A percentile compares a stretch with the other conserved stretches of the same genome.
Conservation (phyloP, 306 rosid genomes). For the Pyrus betulifolia region DNA sequence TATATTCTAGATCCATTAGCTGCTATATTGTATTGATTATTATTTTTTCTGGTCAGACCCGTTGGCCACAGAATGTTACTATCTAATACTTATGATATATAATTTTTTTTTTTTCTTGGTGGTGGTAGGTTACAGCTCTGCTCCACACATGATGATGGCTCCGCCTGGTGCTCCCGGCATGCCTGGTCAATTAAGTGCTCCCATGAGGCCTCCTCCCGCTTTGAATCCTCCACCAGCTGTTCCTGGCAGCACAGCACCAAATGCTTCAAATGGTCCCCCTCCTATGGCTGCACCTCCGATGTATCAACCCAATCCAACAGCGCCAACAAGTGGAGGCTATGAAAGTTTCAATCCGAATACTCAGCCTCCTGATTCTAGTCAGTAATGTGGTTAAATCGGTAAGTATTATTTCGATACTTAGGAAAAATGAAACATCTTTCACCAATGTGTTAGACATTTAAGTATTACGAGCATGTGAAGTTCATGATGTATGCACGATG, state of each 20-base stretch:
- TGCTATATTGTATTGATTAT: background rate
- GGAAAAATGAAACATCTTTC: background rate
- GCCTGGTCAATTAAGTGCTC: slow-evolving; percentile 33
- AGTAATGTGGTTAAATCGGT: slow-evolving; percentile 18
- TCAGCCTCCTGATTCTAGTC: slow-evolving; percentile 35
- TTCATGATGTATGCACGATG: background rate
- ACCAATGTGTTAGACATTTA: background rate
- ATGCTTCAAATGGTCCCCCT: slow-evolving; percentile 30
- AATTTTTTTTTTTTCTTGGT: background rate
- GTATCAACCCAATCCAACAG: slow-evolving; percentile 37
- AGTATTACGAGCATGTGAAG: background rate
- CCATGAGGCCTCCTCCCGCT: slow-evolving; percentile 35
- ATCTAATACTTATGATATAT: background rate
- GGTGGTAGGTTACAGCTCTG: slow-evolving; percentile 24
- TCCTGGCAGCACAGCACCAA: slow-evolving; percentile 32
- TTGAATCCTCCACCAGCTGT: slow-evolving; percentile 20
- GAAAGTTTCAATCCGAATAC: slow-evolving; percentile 35
- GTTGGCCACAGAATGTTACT: background rate
- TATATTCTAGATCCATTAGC: background rate
- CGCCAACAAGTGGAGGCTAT: slow-evolving; percentile 38
- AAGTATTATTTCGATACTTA: background rate
- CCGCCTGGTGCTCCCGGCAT: slow-evolving; percentile 45
- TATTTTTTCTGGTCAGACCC: background rate
- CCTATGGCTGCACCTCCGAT: slow-evolving; percentile 8
- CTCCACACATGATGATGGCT: slow-evolving; percentile 43